phyloP scores from a whole-genome alignment of 1,139 yeast species.

The Maudiozyma humilis region DNA sequence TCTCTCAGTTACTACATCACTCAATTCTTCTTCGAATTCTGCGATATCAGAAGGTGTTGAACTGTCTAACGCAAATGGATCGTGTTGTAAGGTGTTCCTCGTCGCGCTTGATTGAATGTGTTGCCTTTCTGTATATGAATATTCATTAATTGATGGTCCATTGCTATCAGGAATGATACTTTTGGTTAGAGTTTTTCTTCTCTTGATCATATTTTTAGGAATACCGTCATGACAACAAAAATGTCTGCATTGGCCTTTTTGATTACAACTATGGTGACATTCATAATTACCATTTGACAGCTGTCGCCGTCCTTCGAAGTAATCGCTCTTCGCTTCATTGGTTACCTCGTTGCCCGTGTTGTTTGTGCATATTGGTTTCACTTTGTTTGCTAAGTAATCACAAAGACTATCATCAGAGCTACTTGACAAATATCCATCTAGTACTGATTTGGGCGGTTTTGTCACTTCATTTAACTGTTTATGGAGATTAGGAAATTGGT shows the following conservation, averaged over 20 bases:
- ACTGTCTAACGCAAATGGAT: too few species aligned
- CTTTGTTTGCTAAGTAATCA: conserved; percentile 3
- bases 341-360: too few species aligned
- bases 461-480: neutral
- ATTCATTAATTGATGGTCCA: too few species aligned
- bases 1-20: too few species aligned
- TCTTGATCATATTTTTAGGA: conserved; percentile 12
- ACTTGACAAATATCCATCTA: neutral
- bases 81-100: too few species aligned
- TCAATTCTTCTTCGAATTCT: too few species aligned
- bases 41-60: too few species aligned
- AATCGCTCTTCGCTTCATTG: neutral
- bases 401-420: conserved; percentile 21
- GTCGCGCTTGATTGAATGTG: too few species aligned
- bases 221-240: conserved; percentile 40
- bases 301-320: conserved; percentile 3
- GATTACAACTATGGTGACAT: conserved; percentile 38
- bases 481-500: neutral
- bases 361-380: neutral
- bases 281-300: conserved; percentile 30
- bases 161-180: too few species aligned
- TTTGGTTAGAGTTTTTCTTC: neutral
- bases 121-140: too few species aligned
- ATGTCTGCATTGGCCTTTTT: conserved; percentile 34
- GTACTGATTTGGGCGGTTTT: neutral